These are phyloP conservation scores for Arxiozyma slooffiae DNA, from an alignment of 1,139 yeast genomes.

Conservation along the genomic window DNA sequence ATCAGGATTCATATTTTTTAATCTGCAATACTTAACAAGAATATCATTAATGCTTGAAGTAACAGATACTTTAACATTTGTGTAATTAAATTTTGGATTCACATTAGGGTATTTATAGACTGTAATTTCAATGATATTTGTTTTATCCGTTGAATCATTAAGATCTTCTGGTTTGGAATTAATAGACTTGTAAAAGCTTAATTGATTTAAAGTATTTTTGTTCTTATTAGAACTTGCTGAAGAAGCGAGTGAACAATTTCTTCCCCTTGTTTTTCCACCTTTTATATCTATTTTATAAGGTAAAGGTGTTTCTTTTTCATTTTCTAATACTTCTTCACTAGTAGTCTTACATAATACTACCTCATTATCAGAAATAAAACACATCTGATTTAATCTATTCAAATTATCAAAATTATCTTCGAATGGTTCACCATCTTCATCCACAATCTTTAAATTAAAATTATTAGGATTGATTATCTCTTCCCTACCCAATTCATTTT, in stretches of 20 bases:
- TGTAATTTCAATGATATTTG: conserved; percentile 24
- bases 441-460: conserved; percentile 62
- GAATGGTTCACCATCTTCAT: conserved; percentile 73
- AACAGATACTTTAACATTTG: conserved; percentile 26
- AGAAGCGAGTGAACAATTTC: conserved; percentile 1
- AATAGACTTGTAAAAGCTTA: conserved; percentile 32
- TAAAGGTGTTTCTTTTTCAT: conserved; percentile 43
- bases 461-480: conserved; percentile 42
- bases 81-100: conserved; percentile 20
- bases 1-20: conserved; percentile 29
- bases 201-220: conserved; percentile 23
- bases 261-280: conserved; percentile 6
- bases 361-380: conserved; percentile 59
- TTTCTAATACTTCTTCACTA: conserved; percentile 31
- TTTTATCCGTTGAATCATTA: conserved; percentile 12
- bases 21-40: conserved; percentile 27
- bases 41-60: conserved; percentile 32
- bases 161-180: conserved; percentile 21
- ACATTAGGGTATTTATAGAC: conserved; percentile 31
- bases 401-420: conserved; percentile 63
- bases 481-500: conserved; percentile 15
- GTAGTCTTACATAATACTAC: conserved; percentile 47
- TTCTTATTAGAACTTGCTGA: conserved; percentile 6
- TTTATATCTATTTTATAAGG: conserved; percentile 35
- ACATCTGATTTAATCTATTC: conserved; percentile 44